Conservation (phyloP, 805 yeast species). For the Saturnispora ahearnii region DNA sequence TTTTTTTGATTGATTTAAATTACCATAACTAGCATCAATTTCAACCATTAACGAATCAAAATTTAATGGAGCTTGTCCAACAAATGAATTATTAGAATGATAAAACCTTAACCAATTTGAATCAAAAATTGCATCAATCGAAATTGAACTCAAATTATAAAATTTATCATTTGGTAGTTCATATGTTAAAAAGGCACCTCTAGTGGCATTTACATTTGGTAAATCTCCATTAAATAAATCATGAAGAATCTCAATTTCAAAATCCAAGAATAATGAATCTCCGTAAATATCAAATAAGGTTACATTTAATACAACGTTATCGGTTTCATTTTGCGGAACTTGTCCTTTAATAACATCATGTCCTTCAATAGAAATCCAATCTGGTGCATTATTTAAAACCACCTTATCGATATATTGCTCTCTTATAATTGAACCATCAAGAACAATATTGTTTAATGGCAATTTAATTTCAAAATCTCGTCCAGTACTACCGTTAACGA, state of each 20-base stretch:
- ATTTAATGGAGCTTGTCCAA: conserved; percentile 54
- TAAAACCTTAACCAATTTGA: conserved; percentile 62
- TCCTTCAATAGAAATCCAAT: conserved; percentile 41
- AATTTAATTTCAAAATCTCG: conserved; percentile 44
- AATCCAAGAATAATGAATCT: conserved; percentile 50
- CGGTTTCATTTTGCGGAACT: conserved; percentile 41
- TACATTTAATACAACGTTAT: conserved; percentile 38
- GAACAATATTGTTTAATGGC: conserved; percentile 53
- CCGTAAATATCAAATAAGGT: conserved; percentile 50
- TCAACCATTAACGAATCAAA: conserved; percentile 34
- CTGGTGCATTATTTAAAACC: conserved; percentile 44
- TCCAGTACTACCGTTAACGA: conserved; percentile 58
- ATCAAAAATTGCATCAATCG: conserved; percentile 36
- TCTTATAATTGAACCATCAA: conserved; percentile 50
- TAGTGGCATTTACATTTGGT: conserved; percentile 59
- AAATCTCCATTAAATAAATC: conserved; percentile 48
- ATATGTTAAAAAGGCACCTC: conserved; percentile 51
- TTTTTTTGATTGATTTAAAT: conserved; percentile 30
- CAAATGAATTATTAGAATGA: conserved; percentile 50
- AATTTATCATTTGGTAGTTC: conserved; percentile 47
- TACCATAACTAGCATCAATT: conserved; percentile 33
- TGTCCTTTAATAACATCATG: conserved; percentile 40
- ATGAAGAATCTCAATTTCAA: conserved; percentile 42
- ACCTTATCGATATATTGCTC: conserved; percentile 47
- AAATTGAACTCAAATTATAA: conserved; percentile 43